Evolutionary conservation across 2,329 filamentous ascomycete species (phyloP).

Genomic region (Penicillium sp.): DNA sequence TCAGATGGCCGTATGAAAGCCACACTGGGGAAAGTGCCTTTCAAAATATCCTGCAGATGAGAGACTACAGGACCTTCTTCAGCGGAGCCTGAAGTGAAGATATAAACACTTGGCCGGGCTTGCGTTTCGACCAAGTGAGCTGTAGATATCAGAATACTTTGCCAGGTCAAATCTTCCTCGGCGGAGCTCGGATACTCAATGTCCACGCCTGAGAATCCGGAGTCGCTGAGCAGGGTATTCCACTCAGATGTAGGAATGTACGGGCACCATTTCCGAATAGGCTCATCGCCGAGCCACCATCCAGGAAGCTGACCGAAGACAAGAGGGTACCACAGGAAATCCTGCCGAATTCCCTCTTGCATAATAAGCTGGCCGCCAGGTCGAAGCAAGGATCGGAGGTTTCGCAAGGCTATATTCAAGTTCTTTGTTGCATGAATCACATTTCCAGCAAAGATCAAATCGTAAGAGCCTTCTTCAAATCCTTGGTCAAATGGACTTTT

Average conservation of each 20-base stretch:
- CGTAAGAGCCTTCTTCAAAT: conserved; percentile 28
- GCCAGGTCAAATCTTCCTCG: conserved; percentile 17
- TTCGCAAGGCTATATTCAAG: conserved; percentile 8
- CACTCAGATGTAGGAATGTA: conserved; percentile 20
- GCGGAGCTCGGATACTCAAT: conserved; percentile 20
- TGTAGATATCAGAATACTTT: conserved; percentile 23
- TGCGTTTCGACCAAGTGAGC: neutral
- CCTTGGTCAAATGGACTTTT: conserved; percentile 29
- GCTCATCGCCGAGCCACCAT: conserved; percentile 24
- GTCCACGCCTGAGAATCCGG: conserved; percentile 21
- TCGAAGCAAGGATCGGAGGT: conserved; percentile 18
- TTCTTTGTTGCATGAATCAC: conserved; percentile 36
- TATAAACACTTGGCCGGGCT: neutral
- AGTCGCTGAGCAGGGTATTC: conserved; percentile 12
- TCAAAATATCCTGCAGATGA: neutral
- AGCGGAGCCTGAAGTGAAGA: neutral
- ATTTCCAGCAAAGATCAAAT: conserved; percentile 36
- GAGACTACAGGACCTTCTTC: neutral
- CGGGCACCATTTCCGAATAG: conserved; percentile 20
- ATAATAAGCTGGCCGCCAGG: conserved; percentile 23
- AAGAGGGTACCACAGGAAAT: conserved; percentile 25
- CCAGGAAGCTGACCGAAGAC: conserved; percentile 23
- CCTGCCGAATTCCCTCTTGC: conserved; percentile 24
- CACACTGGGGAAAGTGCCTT: neutral
- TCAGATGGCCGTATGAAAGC: neutral